Evolutionary conservation across 2,329 filamentous ascomycete species (phyloP), one percentile per base, ranked within the genome.

Genomic region (Pseudophaeomoniella oleicola): DNA sequence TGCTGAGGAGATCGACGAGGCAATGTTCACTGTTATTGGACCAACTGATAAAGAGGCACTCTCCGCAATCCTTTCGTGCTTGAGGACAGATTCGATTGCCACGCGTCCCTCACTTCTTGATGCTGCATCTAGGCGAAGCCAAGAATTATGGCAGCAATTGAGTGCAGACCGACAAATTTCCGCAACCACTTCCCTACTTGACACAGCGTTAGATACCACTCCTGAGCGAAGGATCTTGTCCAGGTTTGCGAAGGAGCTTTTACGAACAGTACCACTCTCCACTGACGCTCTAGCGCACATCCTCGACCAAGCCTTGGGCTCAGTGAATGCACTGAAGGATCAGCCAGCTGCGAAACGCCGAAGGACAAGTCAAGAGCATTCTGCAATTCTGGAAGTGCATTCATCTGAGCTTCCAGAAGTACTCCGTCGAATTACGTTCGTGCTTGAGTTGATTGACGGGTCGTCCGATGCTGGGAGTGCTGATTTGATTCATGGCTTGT

Each of bases 371-470:
- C 75, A 79, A 37, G 80, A 82, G 44, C 70, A 72, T 45, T 69
- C 74, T 37, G 72, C 71, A 33, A 64, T 75, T 37, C 69, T 71
- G 22, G 64, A 70, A 11, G 73, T 77, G 43, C 71, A 77, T 38
- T 73, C 75, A 19, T 67, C 71, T 4, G 76, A 83, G 50, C 59
- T 87, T 18, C 73, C 72, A 44, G 67, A 70, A 34, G 71, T 78
- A 4, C 69, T 94, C 43, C 75, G 75, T 46, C 81, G 80, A 47
- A 72, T 88, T 37, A 94, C 87, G 0, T 77, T 94, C 50, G 82
- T 94, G 9, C 66, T 96, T 27, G 87, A 96, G 54, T 62, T 96
- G 16, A 73, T 96, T 12, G 87, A 96, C 52, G 75, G 73, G 34
- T 88, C 86, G 2, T 71, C 75, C 32, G 81, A 84, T 1, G 77